Evolutionary conservation across 2,329 filamentous ascomycete species (phyloP).

Genomic region (Ophiostoma piceae): DNA sequence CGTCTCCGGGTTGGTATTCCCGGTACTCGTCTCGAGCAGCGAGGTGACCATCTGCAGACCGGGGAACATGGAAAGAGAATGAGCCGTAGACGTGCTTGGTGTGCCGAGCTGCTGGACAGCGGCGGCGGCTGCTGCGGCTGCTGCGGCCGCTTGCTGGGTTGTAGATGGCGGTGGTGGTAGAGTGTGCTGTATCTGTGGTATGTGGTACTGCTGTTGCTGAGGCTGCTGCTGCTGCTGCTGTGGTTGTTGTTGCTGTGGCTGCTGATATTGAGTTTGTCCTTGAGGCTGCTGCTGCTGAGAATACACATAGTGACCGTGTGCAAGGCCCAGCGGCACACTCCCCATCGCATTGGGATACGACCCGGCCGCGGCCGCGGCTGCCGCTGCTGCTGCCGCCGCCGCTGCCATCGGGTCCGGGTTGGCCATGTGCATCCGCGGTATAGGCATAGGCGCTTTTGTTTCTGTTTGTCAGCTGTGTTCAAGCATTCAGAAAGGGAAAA

Average conservation of each 20-base stretch:
- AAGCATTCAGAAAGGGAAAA: too few species aligned
- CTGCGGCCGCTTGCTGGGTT: slow-evolving; percentile 16
- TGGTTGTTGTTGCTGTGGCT: neutral
- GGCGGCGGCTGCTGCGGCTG: slow-evolving; percentile 23
- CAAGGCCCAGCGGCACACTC: neutral
- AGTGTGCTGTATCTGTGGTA: neutral
- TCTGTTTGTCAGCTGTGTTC: slow-evolving; percentile 16
- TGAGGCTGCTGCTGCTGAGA: neutral
- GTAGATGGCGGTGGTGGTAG: neutral
- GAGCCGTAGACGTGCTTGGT: slow-evolving; percentile 17
- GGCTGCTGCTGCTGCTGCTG: slow-evolving; percentile 4
- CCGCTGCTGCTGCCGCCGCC: slow-evolving; percentile 8
- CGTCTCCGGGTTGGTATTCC: neutral
- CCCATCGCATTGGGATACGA: slow-evolving; percentile 12
- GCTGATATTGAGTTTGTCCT: too few species aligned
- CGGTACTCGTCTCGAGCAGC: neutral
- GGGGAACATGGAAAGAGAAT: neutral
- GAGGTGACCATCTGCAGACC: neutral
- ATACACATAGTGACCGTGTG: neutral
- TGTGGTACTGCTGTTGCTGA: neutral
- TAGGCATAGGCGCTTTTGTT: slow-evolving; percentile 20
- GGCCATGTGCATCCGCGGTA: slow-evolving; percentile 40
- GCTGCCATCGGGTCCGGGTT: slow-evolving; percentile 15
- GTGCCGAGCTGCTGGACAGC: slow-evolving; percentile 23
- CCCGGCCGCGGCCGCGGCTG: slow-evolving; percentile 18